A percentile compares a stretch with the other conserved stretches of the same genome.
These are phyloP conservation scores for Starmerella apis DNA, from an alignment of 805 yeast genomes.

Conservation along the genomic window DNA sequence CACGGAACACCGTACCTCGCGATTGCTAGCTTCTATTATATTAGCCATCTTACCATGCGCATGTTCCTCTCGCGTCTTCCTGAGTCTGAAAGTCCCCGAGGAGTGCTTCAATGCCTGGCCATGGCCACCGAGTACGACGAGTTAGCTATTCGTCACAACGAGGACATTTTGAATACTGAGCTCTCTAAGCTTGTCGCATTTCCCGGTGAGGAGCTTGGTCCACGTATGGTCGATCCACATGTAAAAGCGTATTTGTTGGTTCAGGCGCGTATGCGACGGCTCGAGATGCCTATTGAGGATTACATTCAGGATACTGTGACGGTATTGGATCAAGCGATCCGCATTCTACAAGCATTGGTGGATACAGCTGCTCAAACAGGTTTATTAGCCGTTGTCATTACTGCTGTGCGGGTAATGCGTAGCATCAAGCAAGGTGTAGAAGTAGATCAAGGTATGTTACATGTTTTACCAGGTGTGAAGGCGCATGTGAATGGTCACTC, in stretches of 20 bases:
- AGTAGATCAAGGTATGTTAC: slow-evolving; percentile 18
- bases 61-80: slow-evolving; percentile 39
- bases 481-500: not conserved
- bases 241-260: slow-evolving; percentile 62
- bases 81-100: slow-evolving; percentile 36
- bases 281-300: slow-evolving; percentile 86
- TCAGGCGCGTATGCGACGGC: slow-evolving; percentile 60
- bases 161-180: slow-evolving; percentile 75
- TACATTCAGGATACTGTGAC: slow-evolving; percentile 88
- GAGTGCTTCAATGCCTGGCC: slow-evolving; percentile 51
- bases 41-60: slow-evolving; percentile 82
- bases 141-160: slow-evolving; percentile 84
- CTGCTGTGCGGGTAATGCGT: slow-evolving; percentile 62
- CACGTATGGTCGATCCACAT: slow-evolving; percentile 75
- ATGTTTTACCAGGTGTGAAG: slow-evolving; percentile 22
- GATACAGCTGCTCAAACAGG: slow-evolving; percentile 86
- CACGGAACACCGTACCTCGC: slow-evolving; percentile 68
- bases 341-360: slow-evolving; percentile 84
- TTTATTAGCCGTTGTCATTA: slow-evolving; percentile 48
- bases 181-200: slow-evolving; percentile 61
- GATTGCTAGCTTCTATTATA: slow-evolving; percentile 82
- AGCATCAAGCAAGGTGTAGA: slow-evolving; percentile 65
- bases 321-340: slow-evolving; percentile 84
- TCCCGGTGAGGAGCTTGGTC: slow-evolving; percentile 34
- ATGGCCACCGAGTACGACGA: slow-evolving; percentile 76